Base-by-base conservation (phyloP, 495 filamentous ascomycete genomes). In the Podospora conica region DNA sequence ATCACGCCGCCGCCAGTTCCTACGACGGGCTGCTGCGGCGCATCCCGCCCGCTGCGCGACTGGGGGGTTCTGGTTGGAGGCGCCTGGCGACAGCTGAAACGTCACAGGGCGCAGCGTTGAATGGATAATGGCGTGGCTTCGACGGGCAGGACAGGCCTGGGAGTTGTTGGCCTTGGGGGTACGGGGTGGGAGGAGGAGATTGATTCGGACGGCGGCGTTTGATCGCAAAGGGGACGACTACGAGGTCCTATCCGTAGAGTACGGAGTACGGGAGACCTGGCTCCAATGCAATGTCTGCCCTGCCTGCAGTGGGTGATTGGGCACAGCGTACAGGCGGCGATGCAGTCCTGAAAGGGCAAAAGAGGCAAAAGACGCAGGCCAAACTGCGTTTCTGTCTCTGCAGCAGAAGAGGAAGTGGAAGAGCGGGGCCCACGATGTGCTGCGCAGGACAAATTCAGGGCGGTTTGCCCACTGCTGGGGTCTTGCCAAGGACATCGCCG, bases 1-100 rank as follows among this genome's bases (percentile, higher is more conserved):
- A 72, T 70, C 68, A 68, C n/a, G 66, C 66, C 54, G 58, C 61
- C 66, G 56, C 53, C 59, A 58, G 29, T 64, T 64, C 29, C 25
- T 33, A 53, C 18, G 48, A 64, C 25, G 66, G 22, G 55, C 61
- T 66, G 58, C 29, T 65, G 66, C 48, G 70, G 69, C 63, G 67
- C 69, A 70, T 72, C 57, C 65, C 31, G 53, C 53, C 56, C 23
- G 22, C 22, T 33, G 48, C 48, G 21, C 53, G 23, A 63, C 18
- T n/a, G 9, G 63, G 54, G 24, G 53, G 20, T 18, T 22, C 21
- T 23, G 63, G 62, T 28, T 20, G 53, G 24, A 53, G 28, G 63
- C 63, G 63, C 63, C 63, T 33, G 29, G 63, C 29, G 53, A 48
- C 63, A 64, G 54, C 63, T 64, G 63, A 64, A 64, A 64, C 31